These are phyloP conservation scores for Pseudocercospora pini-densiflorae DNA, from an alignment of 2,329 filamentous ascomycete species.

Conservation along the genomic window DNA sequence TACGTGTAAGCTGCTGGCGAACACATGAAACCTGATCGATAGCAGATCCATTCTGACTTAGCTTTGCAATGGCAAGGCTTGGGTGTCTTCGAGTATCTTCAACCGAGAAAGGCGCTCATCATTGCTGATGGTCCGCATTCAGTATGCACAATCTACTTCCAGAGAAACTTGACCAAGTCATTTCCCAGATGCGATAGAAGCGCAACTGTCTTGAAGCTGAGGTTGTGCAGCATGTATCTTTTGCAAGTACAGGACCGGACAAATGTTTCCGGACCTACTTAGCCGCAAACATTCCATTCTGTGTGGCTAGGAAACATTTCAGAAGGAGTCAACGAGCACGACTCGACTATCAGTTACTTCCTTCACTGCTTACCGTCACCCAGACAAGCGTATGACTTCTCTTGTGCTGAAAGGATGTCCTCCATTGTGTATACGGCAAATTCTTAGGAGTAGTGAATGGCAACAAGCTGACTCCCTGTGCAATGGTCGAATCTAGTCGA, in stretches of 20 bases:
- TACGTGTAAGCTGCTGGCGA: not conserved
- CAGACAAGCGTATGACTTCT: too few relatives aligned
- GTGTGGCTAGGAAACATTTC: not conserved
- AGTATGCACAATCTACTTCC: not conserved
- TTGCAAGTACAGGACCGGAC: not conserved
- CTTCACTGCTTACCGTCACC: not conserved
- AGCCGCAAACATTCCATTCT: not conserved
- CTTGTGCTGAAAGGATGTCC: too few relatives aligned
- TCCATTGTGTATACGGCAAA: too few relatives aligned
- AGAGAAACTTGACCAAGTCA: not conserved
- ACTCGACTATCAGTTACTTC: not conserved
- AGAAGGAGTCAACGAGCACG: not conserved
- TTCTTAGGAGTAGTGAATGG: too few relatives aligned
- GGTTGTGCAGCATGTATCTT: not conserved
- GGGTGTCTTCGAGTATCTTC: not conserved
- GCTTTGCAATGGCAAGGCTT: not conserved
- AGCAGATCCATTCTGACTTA: not conserved
- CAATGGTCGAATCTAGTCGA: too few relatives aligned
- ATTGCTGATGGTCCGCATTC: not conserved
- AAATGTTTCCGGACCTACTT: not conserved
- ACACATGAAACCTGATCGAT: not conserved
- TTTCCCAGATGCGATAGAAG: too few relatives aligned
- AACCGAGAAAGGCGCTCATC: not conserved
- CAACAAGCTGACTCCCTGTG: too few relatives aligned
- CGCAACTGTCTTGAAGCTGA: too few relatives aligned